Conservation (phyloP, 768 basidiomycete genomes). For the Suillus variegatus region DNA sequence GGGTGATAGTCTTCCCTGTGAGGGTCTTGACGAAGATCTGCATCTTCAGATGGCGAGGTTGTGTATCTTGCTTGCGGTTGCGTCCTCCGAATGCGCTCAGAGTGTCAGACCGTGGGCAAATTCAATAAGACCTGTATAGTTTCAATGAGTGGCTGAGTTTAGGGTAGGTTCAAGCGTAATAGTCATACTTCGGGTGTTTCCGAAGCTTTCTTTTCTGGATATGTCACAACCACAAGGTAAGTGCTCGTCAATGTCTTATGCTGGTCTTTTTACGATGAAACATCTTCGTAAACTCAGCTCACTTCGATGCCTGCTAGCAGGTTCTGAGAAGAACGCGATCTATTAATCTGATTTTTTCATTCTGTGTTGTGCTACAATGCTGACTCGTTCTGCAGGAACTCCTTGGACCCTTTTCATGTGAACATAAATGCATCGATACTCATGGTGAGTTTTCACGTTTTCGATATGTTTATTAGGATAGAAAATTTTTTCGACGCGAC, state of each 20-base stretch:
- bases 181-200: slow-evolving; percentile 8
- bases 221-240: background rate
- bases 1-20: slow-evolving; percentile 97
- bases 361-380: slow-evolving; percentile 13
- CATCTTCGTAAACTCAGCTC: slow-evolving; percentile 57
- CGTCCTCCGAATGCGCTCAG: slow-evolving; percentile 10
- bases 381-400: slow-evolving; percentile 29
- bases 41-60: slow-evolving; percentile 36
- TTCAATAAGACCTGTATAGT: slow-evolving; percentile 31
- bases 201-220: background rate
- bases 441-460: slow-evolving; percentile 19
- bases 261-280: slow-evolving; percentile 29
- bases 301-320: slow-evolving; percentile 55
- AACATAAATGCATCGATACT: too few relatives aligned
- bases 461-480: slow-evolving; percentile 39
- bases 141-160: slow-evolving; percentile 26
- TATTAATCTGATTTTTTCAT: slow-evolving; percentile 36
- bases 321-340: slow-evolving; percentile 56
- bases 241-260: slow-evolving; percentile 1
- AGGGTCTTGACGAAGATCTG: slow-evolving; percentile 89
- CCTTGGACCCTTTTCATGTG: background rate
- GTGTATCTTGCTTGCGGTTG: slow-evolving; percentile 1
- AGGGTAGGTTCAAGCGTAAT: slow-evolving; percentile 24
- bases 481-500: slow-evolving; percentile 47
- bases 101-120: slow-evolving; percentile 21